These are phyloP conservation scores for Chiua sp. DNA, from an alignment of 1,284 basidiomycete species.

Conservation along the genomic window DNA sequence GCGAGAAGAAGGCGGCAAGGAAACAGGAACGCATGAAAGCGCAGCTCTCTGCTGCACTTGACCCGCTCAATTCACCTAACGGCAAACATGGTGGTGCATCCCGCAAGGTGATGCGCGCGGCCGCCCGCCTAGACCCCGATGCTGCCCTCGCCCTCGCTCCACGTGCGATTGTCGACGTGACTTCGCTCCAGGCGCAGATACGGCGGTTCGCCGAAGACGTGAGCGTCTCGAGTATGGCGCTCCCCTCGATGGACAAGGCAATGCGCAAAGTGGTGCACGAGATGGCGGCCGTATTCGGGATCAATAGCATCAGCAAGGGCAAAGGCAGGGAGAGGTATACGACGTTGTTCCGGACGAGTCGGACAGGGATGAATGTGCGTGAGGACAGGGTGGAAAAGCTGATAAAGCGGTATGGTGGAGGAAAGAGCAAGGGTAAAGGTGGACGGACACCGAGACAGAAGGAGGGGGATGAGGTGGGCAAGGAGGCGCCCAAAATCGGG, in stretches of 20 bases:
- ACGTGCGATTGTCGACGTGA: constrained; percentile 58
- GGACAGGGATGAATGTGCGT: constrained; percentile 54
- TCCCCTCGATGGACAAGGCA: constrained; percentile 80
- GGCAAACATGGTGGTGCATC: constrained; percentile 43
- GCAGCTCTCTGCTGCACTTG: constrained; percentile 57
- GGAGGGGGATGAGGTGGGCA: constrained; percentile 81
- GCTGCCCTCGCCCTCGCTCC: constrained; percentile 44
- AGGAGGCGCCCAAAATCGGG: constrained; percentile 77
- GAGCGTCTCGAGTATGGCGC: constrained; percentile 55
- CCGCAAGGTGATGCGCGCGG: constrained; percentile 65
- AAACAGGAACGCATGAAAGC: constrained; percentile 70
- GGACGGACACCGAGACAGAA: constrained; percentile 49
- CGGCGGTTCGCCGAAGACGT: constrained; percentile 68
- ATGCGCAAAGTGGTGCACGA: constrained; percentile 78
- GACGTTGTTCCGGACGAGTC: constrained; percentile 70
- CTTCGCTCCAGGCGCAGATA: constrained; percentile 70
- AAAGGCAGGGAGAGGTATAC: constrained; percentile 67
- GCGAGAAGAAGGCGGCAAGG: constrained; percentile 79
- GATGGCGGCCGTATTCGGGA: constrained; percentile 72
- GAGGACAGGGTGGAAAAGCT: constrained; percentile 66
- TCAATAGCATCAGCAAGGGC: constrained; percentile 82
- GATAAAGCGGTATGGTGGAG: constrained; percentile 43
- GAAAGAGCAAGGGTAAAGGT: constrained; percentile 17
- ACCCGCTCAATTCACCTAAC: constrained; percentile 60
- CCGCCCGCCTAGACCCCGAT: constrained; percentile 51